A percentile compares a stretch with the other conserved stretches of the same genome.
These are phyloP conservation scores for Solanum raphanifolium DNA, from an alignment of 257 asterid species.

Conservation along the genomic window DNA sequence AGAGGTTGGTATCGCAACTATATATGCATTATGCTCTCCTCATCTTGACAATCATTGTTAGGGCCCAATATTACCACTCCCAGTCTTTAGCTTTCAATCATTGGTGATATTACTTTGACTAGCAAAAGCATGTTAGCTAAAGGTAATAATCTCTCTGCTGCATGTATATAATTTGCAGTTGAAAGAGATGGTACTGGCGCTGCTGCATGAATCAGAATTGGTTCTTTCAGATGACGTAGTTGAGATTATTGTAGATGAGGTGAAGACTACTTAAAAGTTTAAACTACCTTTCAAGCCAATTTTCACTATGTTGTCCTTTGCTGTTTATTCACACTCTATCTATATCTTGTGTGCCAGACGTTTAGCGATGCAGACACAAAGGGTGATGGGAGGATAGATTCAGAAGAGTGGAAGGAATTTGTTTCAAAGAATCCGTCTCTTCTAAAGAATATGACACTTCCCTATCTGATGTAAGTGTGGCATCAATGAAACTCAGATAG, in stretches of 20 bases:
- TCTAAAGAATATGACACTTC: conserved; percentile 79
- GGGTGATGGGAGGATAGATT: conserved; percentile 82
- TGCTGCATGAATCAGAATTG: conserved; percentile 79
- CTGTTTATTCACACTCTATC: neutral
- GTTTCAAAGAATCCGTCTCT: conserved; percentile 78
- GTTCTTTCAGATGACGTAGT: conserved; percentile 63
- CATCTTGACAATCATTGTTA: neutral
- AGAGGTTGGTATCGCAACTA: conserved; percentile 34
- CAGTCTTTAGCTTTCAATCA: neutral
- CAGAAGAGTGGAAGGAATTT: conserved; percentile 73
- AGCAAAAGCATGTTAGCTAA: neutral
- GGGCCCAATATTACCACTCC: neutral
- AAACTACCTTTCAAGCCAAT: neutral
- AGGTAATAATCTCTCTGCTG: neutral
- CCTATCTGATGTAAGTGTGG: conserved; percentile 60
- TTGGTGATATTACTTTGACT: neutral
- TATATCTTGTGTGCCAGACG: conserved; percentile 29
- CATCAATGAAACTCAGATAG: neutral
- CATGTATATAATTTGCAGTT: conserved; percentile 28
- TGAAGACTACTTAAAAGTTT: conserved; percentile 4
- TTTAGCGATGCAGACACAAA: conserved; percentile 63
- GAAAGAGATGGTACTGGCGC: conserved; percentile 88
- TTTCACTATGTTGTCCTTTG: neutral
- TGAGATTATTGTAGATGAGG: conserved; percentile 73
- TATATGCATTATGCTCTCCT: neutral